Evolutionary conservation across 352 stramenopile genomes (phyloP), one percentile per base, ranked within the genome.

Genomic region (Blastocystis sp.): DNA sequence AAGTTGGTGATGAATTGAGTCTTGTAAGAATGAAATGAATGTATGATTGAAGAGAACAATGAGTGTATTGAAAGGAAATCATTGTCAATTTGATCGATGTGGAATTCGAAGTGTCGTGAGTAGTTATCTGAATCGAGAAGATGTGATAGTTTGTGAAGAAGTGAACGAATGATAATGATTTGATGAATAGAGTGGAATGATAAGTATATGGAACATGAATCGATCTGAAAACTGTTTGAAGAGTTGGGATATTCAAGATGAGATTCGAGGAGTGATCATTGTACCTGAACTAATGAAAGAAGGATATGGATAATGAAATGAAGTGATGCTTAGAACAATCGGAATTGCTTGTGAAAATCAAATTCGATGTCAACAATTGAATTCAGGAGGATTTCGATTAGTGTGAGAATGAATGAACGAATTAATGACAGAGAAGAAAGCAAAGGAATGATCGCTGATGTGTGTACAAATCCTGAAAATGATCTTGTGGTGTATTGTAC

Each of bases 31-130:
- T 62, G 56, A 62, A 62, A 6, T 17, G 3, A n/a, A 62, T 3
- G 6, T 15, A 17, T 33, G 27, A 62, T 33, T 33, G 15, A 33
- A 62, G 56, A 62, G 56, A 62, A 62, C 56, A 62, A 62, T 62
- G 56, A 62, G 13, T 62, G 27, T 62, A 62, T 62, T 62, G 56
- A 62, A 62, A 62, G 56, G 56, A 62, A 62, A 33, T 62, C 56
- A 33, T 33, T 7, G 56, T 33, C 27, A 33, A 33, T 62, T 62
- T 13, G 56, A 62, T 62, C 19, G 56, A 33, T 33, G 56, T 33
- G 56, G 56, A 62, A 62, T 62, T 62, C 56, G 56, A 62, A 33
- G 56, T 62, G 15, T 62, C 15, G 19, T n/a, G 19, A 33, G 27
- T n/a, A 62, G 56, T 62, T 33, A n/a, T 33, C 2, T 62, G 19